A percentile compares a stretch with the other conserved stretches of the same genome.
Evolutionary conservation across 371 early-diverging fungal species (phyloP).

Genomic region (Thermomucor indicae-seudaticae): DNA sequence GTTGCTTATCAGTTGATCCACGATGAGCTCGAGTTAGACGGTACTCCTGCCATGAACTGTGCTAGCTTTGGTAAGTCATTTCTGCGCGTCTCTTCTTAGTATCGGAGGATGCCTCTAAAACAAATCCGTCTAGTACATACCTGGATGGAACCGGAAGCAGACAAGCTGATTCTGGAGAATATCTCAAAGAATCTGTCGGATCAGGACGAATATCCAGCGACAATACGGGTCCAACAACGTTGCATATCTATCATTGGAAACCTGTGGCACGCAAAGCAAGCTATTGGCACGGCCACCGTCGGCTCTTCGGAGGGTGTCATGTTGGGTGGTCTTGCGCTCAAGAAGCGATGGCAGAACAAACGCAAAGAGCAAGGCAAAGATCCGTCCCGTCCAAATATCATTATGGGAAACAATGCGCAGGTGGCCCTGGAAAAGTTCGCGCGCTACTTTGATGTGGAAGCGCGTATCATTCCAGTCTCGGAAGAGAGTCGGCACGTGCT

Average conservation of each 20-base stretch:
- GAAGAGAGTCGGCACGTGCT: conserved; percentile 42
- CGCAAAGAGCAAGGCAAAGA: conserved; percentile 47
- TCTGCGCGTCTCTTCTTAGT: not conserved
- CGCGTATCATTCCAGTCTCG: conserved; percentile 53
- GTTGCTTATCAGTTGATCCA: conserved; percentile 60
- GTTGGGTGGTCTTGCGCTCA: conserved; percentile 63
- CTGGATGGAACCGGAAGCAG: conserved; percentile 73
- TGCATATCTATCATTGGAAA: conserved; percentile 61
- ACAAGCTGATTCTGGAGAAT: conserved; percentile 59
- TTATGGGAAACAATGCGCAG: conserved; percentile 66
- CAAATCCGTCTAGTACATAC: conserved; percentile 34
- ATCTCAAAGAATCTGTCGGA: conserved; percentile 60
- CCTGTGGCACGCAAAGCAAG: conserved; percentile 46
- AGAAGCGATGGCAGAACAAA: conserved; percentile 57
- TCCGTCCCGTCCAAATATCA: conserved; percentile 55
- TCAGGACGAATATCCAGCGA: conserved; percentile 55
- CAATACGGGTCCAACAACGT: conserved; percentile 51
- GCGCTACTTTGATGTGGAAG: conserved; percentile 69
- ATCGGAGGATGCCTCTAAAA: too few species aligned
- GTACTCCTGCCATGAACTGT: conserved; percentile 61
- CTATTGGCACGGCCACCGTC: conserved; percentile 51
- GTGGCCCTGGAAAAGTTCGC: conserved; percentile 57
- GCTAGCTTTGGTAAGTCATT: conserved; percentile 40
- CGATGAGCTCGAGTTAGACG: conserved; percentile 60
- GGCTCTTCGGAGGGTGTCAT: conserved; percentile 70